Evolutionary conservation across 805 yeast genomes (phyloP), one percentile per base, ranked within the genome.

Genomic region (Cyberlindnera petersonii): DNA sequence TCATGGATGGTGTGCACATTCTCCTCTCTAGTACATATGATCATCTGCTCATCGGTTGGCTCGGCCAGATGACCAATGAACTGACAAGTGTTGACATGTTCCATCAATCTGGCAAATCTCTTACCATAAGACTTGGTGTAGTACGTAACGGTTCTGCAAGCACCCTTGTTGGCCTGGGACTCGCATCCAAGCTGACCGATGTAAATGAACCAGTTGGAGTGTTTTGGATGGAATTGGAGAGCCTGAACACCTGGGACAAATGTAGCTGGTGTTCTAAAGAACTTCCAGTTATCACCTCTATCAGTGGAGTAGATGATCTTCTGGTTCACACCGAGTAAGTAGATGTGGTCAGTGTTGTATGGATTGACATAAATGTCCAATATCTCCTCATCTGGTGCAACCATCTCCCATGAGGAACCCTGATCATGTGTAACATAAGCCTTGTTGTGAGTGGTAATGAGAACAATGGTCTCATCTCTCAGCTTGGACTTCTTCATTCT

Each of bases 81-180:
- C 35, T 75, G 74, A 69, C 98, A 91, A 7, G 60, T 61, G 15
- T 64, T 53, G 6, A 77, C 83, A 46, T 75, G 66, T 7, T 73
- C 73, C 18, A 68, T 58, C 46, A 93, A 55, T 37, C 66, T 64
- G 0, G 61, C 50, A 69, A 88, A 93, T 5, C 71, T 59, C 20
- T 60, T 50, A 17, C 98, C 98, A 18, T 73, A 76, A 62, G 89
- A 78, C 19, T 59, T 63, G 2, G 96, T 81, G 40, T 75, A 64
- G 48, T 69, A 82, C 0, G 89, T 81, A 7, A 68, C 69, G 1
- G 72, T 57, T 33, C 68, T 66, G 60, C 97, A 89, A 14, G 52
- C 36, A 24, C 58, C 58, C 17, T 43, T 39, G 7, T 40, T 47
- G 10, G 53, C 27, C 9, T 33, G 38, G 9, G 44, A 26, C 10